Conservation (phyloP, 1,139 yeast genomes). For the Pichia sp. region DNA sequence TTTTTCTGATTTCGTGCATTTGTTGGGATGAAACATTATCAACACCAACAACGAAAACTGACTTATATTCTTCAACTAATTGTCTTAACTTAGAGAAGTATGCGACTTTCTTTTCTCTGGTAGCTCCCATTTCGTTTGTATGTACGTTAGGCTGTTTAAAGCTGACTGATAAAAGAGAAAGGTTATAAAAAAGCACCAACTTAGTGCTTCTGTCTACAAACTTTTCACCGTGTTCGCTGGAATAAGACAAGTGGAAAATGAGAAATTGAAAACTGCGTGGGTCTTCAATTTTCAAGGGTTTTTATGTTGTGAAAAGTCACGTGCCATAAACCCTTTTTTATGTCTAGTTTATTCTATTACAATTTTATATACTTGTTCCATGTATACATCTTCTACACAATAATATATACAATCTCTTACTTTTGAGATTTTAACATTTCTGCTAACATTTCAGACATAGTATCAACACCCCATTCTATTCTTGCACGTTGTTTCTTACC, state of each 20-base stretch:
- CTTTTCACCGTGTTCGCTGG: conserved; percentile 1
- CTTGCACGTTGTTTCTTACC: conserved; percentile 57
- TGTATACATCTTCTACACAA: not conserved
- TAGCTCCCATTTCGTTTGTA: conserved; percentile 98
- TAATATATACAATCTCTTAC: not conserved
- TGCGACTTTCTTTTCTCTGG: conserved; percentile 94
- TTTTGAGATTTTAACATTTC: conserved; percentile 28
- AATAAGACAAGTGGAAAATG: not conserved
- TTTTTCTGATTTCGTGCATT: conserved; percentile 99
- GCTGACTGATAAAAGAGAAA: conserved; percentile 28
- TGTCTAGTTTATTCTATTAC: no score
- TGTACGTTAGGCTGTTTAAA: conserved; percentile 95
- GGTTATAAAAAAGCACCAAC: not conserved
- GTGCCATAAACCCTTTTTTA: not conserved
- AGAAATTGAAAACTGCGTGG: not conserved
- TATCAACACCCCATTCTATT: conserved; percentile 64
- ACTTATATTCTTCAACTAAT: conserved; percentile 93
- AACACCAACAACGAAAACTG: conserved; percentile 97
- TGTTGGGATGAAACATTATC: conserved; percentile 99
- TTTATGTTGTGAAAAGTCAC: not conserved
- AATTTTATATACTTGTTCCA: no score
- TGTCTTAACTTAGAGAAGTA: conserved; percentile 94
- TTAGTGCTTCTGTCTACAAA: not conserved
- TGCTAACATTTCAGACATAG: conserved; percentile 48
- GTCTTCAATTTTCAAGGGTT: not conserved